These are phyloP conservation scores for Thuidium tamariscinum DNA, from an alignment of 225 moss, liverwort and hornwort species.

Conservation along the genomic window DNA sequence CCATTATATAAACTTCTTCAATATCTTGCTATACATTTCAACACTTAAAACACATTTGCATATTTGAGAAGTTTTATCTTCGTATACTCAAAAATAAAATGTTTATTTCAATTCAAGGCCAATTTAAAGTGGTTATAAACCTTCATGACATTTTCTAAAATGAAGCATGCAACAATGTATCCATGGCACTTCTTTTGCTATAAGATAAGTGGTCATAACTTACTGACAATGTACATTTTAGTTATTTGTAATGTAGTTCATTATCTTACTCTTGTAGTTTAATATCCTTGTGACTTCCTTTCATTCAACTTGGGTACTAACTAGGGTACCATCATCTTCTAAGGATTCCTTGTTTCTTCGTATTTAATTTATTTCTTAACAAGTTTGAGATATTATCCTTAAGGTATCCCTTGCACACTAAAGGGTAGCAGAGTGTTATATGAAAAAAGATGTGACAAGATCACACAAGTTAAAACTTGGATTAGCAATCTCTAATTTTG, in stretches of 20 bases:
- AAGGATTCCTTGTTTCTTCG: fast-evolving
- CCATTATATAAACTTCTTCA: neutral
- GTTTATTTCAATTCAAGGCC: neutral
- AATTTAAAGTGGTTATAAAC: neutral
- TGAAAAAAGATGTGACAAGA: fast-evolving
- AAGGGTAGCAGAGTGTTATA: fast-evolving
- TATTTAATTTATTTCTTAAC: neutral
- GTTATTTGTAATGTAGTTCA: neutral
- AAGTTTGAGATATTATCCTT: neutral
- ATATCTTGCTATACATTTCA: neutral
- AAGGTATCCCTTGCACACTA: fast-evolving
- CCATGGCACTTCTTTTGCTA: fast-evolving
- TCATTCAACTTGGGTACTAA: neutral
- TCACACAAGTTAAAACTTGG: neutral
- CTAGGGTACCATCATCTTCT: fast-evolving
- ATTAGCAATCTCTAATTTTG: neutral
- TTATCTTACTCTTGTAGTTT: fast-evolving
- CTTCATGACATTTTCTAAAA: fast-evolving
- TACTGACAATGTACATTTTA: neutral
- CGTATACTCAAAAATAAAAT: neutral
- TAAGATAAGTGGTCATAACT: neutral
- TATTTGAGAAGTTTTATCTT: neutral
- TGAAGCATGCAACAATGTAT: neutral
- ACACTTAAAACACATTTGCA: neutral
- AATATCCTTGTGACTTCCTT: fast-evolving